phyloP scores from a whole-genome alignment of 1,139 yeast genomes.

The Debaryomyces sp. region DNA sequence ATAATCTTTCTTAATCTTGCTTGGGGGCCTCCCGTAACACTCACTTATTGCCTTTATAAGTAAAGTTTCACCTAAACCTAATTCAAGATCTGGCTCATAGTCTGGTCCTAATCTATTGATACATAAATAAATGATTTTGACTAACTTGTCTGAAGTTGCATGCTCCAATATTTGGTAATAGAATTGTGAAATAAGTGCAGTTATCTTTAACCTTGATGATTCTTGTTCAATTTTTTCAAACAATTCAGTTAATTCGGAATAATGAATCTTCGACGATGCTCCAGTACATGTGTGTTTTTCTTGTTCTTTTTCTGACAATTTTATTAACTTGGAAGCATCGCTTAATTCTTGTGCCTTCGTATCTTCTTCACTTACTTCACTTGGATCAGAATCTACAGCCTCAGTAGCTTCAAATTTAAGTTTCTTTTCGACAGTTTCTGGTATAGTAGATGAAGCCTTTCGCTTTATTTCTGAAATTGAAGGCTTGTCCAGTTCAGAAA shows the following conservation, averaged over 20 bases:
- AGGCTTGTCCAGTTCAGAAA: background rate
- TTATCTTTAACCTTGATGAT: constrained; percentile 79
- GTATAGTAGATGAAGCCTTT: background rate
- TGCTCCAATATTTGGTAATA: constrained; percentile 62
- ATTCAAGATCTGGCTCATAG: constrained; percentile 83
- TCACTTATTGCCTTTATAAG: constrained; percentile 87
- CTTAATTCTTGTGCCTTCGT: constrained; percentile 8
- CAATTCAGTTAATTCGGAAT: constrained; percentile 63
- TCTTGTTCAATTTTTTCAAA: constrained; percentile 80
- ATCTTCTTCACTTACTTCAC: constrained; percentile 9
- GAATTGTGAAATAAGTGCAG: constrained; percentile 71
- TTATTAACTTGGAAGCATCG: constrained; percentile 30
- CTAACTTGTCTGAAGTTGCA: constrained; percentile 57
- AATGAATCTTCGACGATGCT: constrained; percentile 47
- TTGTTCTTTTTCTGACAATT: constrained; percentile 24
- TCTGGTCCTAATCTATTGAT: constrained; percentile 94
- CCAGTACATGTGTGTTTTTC: constrained; percentile 19
- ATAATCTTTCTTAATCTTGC: constrained; percentile 74
- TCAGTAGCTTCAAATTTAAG: constrained; percentile 4
- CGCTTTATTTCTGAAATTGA: constrained; percentile 1
- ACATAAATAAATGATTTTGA: constrained; percentile 76
- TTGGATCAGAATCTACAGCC: constrained; percentile 10
- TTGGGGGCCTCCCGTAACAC: constrained; percentile 79
- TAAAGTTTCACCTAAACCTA: constrained; percentile 90
- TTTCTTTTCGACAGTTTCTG: constrained; percentile 8